These are phyloP conservation scores for Alternaria burnsii DNA, from an alignment of 2,329 filamentous ascomycete genomes.

Conservation along the genomic window DNA sequence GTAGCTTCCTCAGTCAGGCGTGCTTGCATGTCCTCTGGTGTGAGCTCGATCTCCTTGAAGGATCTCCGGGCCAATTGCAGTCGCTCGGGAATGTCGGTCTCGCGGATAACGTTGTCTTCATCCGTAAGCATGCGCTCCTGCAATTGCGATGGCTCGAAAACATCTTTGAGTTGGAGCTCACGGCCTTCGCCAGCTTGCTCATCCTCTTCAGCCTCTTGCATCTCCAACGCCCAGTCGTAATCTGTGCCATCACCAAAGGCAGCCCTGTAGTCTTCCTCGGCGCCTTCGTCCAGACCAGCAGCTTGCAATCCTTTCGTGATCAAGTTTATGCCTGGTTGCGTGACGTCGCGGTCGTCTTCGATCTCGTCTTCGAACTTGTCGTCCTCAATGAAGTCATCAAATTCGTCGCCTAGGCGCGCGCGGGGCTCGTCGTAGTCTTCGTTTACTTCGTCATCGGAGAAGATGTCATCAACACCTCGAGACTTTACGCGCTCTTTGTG, in stretches of 20 bases:
- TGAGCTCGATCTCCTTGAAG: constrained; percentile 82
- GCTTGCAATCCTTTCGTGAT: constrained; percentile 77
- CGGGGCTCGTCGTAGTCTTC: constrained; percentile 58
- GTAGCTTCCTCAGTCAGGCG: constrained; percentile 80
- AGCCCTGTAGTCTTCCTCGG: constrained; percentile 92
- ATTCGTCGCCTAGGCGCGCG: constrained; percentile 48
- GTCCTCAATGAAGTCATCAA: constrained; percentile 89
- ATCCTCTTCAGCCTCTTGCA: constrained; percentile 85
- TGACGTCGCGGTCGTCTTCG: constrained; percentile 84
- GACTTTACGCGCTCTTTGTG: constrained; percentile 73
- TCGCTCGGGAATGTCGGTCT: constrained; percentile 89
- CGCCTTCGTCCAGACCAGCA: constrained; percentile 87
- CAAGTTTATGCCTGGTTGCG: constrained; percentile 76
- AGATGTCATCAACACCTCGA: constrained; percentile 88
- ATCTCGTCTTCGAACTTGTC: constrained; percentile 85
- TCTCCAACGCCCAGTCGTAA: constrained; percentile 91
- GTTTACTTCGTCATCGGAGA: constrained; percentile 90
- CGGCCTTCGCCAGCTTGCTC: constrained; percentile 81
- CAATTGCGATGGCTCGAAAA: constrained; percentile 96
- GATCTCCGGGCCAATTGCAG: constrained; percentile 91
- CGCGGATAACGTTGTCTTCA: constrained; percentile 89
- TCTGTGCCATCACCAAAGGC: constrained; percentile 97
- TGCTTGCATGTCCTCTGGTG: constrained; percentile 73
- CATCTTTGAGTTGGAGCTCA: constrained; percentile 91
- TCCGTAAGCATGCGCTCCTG: constrained; percentile 95